Evolutionary conservation across 352 stramenopile genomes (phyloP), one percentile per base, ranked within the genome.

Genomic region (Phytophthora cactorum): DNA sequence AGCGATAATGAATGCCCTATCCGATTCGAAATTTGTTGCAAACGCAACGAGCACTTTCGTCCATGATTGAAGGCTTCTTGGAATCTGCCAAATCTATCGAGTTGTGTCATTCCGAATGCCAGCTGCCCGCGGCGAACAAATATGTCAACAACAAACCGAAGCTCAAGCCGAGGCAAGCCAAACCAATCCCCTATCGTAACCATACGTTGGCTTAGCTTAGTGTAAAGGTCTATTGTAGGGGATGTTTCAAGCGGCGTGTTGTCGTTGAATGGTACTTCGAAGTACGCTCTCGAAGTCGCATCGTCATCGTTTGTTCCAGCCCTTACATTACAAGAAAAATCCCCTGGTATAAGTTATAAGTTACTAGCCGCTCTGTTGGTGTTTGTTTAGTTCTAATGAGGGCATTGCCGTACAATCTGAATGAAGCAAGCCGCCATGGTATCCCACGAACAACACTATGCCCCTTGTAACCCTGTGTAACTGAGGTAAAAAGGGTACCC

Each of bases 11-110:
- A 50, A 60, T 55, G 14, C 29, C 12, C 14, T 52, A 11, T 49
- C 49, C 22, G 22, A 22, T 22, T 22, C 22, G 22, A 22, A 38
- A 38, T 12, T 38, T 38, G 32, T 38, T 12, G 5, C 7, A 12
- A 38, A 7, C 22, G n/a, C 27, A 12, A 25, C 32, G 46, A 32
- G 22, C 36, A 12, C 39, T 34, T 32, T 34, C 28, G n/a, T 61
- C 39, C 53, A 60, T 27, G 39, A 49, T 60, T 52, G 14, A 41
- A 38, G 34, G 34, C 41, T 52, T 68, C 52, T 6, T 52, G 31
- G 52, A 63, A 63, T 69, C 38, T 63, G 46, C 38, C 49, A 70
- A 66, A 70, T 66, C 57, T 36, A 55, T 64, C 47, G 38, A 38
- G 2, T 52, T 57, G 34, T 28, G 25, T 45, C 34, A 10, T 62